A percentile compares a stretch with the other conserved stretches of the same genome.
These are phyloP conservation scores for Colletotrichum sojae DNA, from an alignment of 2,329 filamentous ascomycete genomes.

Conservation along the genomic window DNA sequence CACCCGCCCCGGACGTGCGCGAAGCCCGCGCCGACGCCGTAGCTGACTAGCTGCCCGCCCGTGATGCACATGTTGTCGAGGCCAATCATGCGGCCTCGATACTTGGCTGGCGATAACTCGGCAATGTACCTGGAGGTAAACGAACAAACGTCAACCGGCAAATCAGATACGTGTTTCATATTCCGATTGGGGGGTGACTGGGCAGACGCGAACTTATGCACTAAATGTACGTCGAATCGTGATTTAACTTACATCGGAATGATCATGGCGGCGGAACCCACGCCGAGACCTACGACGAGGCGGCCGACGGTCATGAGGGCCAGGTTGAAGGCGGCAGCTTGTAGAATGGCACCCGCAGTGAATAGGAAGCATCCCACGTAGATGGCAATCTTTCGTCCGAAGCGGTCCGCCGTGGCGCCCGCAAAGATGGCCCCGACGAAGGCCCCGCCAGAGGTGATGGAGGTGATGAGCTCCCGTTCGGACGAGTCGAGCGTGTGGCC, in stretches of 20 bases:
- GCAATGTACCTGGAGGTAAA: conserved; percentile 57
- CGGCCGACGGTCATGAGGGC: conserved; percentile 43
- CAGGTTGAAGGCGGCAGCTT: conserved; percentile 41
- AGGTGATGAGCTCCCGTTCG: conserved; percentile 67
- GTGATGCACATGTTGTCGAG: conserved; percentile 64
- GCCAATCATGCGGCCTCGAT: conserved; percentile 63
- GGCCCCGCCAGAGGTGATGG: conserved; percentile 61
- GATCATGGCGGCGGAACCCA: conserved; percentile 62
- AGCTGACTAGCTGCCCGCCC: conserved; percentile 57
- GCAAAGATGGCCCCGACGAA: conserved; percentile 43
- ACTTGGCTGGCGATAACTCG: conserved; percentile 64
- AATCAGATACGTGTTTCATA: neutral
- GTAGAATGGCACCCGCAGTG: conserved; percentile 42
- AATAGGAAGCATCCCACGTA: conserved; percentile 54
- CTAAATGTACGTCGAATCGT: too few species aligned
- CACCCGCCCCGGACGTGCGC: conserved; percentile 59
- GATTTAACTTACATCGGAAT: too few species aligned
- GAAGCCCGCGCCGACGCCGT: conserved; percentile 57
- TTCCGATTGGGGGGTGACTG: conserved; percentile 47
- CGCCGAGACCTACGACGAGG: conserved; percentile 63
- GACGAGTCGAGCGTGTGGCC: conserved; percentile 54
- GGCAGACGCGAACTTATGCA: too few species aligned
- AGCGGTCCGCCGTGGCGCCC: conserved; percentile 43
- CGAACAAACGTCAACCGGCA: too few species aligned
- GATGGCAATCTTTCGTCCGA: conserved; percentile 56